A percentile compares a stretch with the other conserved stretches of the same genome.
Evolutionary conservation across 495 filamentous ascomycete species (phyloP).

Genomic region (Penicillium desertorum): DNA sequence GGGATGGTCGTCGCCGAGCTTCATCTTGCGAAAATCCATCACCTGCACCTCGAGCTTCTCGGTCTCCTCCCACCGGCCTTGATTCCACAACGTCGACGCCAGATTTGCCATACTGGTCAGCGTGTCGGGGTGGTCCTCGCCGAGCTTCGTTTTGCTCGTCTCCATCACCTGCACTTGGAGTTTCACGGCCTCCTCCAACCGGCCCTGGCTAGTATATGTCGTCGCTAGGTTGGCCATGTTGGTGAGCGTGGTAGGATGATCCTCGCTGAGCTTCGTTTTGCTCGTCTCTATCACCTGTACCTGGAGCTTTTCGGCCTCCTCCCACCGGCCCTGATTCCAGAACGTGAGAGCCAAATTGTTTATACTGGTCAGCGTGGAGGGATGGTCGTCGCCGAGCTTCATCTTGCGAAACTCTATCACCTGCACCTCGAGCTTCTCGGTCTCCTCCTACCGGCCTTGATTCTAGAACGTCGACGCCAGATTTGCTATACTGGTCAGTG

Average conservation of each 20-base stretch:
- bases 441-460: conserved; percentile 18
- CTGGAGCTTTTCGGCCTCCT: background rate
- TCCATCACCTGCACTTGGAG: background rate
- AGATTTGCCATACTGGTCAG: background rate
- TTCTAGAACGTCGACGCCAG: background rate
- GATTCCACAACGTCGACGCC: background rate
- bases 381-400: background rate
- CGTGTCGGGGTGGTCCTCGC: no score
- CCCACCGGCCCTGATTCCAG: background rate
- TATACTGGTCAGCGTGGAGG: background rate
- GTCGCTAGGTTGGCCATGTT: background rate
- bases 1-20: background rate
- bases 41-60: conserved; percentile 8
- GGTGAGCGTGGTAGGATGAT: background rate
- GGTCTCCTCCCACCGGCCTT: conserved; percentile 28
- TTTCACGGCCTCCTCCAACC: background rate
- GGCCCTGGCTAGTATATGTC: background rate
- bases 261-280: background rate
- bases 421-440: conserved; percentile 13
- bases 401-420: conserved; percentile 1
- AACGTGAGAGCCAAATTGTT: background rate
- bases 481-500: no score
- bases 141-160: background rate
- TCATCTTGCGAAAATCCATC: no score
- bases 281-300: background rate